phyloP scores from a whole-genome alignment of 139 green algal genomes.

The Microglena sp. region DNA sequence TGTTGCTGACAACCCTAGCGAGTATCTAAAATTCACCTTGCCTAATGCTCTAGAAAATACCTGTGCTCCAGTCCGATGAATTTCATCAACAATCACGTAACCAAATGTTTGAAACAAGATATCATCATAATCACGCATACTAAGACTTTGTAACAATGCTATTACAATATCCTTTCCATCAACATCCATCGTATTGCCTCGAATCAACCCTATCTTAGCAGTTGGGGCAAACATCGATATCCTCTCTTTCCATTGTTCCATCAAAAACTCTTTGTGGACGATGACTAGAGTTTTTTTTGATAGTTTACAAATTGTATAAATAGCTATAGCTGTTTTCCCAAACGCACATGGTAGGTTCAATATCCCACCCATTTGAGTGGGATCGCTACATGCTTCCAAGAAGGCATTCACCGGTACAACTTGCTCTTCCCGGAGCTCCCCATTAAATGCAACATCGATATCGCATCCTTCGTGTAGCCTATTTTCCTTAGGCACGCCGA shows the following conservation, averaged over 20 bases:
- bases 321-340: constrained; percentile 15
- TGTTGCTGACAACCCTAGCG: constrained; percentile 16
- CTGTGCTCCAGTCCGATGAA: constrained; percentile 12
- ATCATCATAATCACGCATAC: constrained; percentile 6
- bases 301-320: constrained; percentile 7
- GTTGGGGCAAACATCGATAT: constrained; percentile 10
- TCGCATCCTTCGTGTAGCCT: too few species aligned
- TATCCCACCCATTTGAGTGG: constrained; percentile 12
- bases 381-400: constrained; percentile 9
- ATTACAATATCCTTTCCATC: constrained; percentile 14
- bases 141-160: constrained; percentile 10
- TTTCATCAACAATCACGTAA: constrained; percentile 17
- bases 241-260: constrained; percentile 18
- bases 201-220: constrained; percentile 8
- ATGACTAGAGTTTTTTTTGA: constrained; percentile 7
- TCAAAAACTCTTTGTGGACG: constrained; percentile 25
- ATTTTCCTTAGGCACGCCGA: too few species aligned
- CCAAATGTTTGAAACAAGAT: constrained; percentile 6
- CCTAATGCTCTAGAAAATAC: constrained; percentile 16
- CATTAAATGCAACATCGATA: too few species aligned
- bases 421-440: constrained; percentile 10
- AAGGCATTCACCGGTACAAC: constrained; percentile 3
- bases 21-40: constrained; percentile 6
- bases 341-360: constrained; percentile 9
- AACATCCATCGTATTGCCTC: constrained; percentile 11